phyloP scores from a whole-genome alignment of 352 stramenopile genomes.

The Globisporangium nagaii region DNA sequence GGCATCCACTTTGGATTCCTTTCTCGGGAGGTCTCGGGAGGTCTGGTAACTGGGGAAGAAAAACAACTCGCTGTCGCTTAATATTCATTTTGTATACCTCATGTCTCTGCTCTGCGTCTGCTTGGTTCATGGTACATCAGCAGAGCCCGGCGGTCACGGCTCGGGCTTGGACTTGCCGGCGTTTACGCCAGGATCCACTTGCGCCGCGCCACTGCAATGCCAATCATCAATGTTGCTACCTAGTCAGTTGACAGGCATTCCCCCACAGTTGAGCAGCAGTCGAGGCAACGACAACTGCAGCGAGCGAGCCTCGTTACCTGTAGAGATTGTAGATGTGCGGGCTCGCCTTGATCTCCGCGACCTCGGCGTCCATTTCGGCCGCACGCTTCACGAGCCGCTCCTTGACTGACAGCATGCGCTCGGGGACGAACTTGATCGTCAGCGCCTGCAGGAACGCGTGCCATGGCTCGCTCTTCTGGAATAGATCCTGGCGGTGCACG shows the following conservation, averaged over 20 bases:
- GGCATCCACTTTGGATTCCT: neutral
- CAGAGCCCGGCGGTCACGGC: neutral
- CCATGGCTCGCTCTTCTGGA: slow-evolving; percentile 39
- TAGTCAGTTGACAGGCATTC: too few relatives aligned
- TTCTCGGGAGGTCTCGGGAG: neutral
- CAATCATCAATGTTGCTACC: too few relatives aligned
- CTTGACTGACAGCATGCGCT: slow-evolving; percentile 55
- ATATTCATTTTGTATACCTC: slow-evolving; percentile 10
- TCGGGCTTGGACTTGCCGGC: neutral
- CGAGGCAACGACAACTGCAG: neutral
- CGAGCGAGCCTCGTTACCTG: slow-evolving; percentile 21
- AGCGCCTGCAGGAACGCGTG: slow-evolving; percentile 54
- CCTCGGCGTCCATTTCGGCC: slow-evolving; percentile 37
- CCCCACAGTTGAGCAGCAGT: neutral
- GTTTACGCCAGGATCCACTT: neutral
- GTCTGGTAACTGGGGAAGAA: neutral
- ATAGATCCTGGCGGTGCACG: slow-evolving; percentile 30
- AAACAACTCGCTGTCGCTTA: slow-evolving; percentile 10
- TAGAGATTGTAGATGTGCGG: slow-evolving; percentile 64
- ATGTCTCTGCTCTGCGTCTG: too few relatives aligned
- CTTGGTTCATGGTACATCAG: too few relatives aligned
- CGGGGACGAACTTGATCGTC: slow-evolving; percentile 60
- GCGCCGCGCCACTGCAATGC: slow-evolving; percentile 2
- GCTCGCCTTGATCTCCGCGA: slow-evolving; percentile 52
- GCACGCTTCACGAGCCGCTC: slow-evolving; percentile 53